phyloP scores from a whole-genome alignment of 1,284 basidiomycete species.

The Cronartium quercuum region DNA sequence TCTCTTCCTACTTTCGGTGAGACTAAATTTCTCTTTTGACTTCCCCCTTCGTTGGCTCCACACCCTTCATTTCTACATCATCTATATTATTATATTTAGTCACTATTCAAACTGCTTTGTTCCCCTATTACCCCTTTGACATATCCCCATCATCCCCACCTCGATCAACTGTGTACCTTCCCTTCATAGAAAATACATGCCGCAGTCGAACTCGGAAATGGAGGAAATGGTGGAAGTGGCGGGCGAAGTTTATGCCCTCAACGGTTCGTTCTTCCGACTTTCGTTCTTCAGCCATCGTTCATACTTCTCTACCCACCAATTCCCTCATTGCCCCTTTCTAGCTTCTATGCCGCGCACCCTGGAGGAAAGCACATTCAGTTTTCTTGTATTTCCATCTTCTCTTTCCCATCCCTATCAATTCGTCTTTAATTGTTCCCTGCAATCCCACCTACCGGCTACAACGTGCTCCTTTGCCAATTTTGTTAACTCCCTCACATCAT shows the following conservation, averaged over 20 bases:
- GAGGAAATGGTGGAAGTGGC: conserved; percentile 27
- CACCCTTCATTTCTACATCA: background rate
- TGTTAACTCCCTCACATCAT: background rate
- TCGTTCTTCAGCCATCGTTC: background rate
- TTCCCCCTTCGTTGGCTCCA: background rate
- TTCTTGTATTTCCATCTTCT: too few relatives aligned
- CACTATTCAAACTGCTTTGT: background rate
- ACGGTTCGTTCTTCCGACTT: conserved; percentile 13
- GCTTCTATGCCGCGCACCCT: too few relatives aligned
- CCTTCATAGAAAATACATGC: background rate
- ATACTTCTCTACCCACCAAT: background rate
- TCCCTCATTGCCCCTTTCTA: background rate
- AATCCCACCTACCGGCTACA: too few relatives aligned
- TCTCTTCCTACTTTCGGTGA: background rate
- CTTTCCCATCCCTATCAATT: background rate
- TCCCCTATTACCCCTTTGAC: background rate
- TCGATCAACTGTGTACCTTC: background rate
- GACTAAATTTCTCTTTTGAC: background rate
- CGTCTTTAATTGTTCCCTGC: background rate
- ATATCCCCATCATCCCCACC: background rate
- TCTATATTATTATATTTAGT: background rate
- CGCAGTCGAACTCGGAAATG: background rate
- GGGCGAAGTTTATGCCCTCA: conserved; percentile 26
- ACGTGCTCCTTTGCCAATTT: background rate
- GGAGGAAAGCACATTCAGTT: too few relatives aligned